phyloP scores from a whole-genome alignment of 257 asterid genomes.

The Prunella vulgaris region DNA sequence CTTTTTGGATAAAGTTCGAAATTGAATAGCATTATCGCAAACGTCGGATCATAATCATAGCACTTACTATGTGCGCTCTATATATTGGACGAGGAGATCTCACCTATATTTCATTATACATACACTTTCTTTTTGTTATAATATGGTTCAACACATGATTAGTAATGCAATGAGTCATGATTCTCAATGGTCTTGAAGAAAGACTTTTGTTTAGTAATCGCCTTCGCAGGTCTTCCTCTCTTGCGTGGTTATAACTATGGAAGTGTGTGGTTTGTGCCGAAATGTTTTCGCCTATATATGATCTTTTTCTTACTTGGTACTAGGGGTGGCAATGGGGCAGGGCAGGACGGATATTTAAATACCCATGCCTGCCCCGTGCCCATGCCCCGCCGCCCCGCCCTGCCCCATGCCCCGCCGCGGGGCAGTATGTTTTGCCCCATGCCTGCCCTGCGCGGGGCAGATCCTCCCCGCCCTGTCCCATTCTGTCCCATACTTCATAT shows the following conservation, averaged over 20 bases:
- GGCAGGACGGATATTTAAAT: no score
- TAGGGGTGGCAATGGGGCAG: no score
- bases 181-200: not conserved
- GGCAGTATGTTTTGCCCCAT: no score
- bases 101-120: not conserved
- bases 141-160: not conserved
- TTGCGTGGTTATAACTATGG: not conserved
- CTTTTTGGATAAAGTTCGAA: not conserved
- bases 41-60: constrained; percentile 5
- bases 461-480: no score
- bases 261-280: not conserved
- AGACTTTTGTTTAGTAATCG: not conserved
- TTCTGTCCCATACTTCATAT: no score
- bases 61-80: constrained; percentile 1
- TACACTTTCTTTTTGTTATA: not conserved
- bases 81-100: not conserved
- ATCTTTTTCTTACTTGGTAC: not conserved
- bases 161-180: not conserved
- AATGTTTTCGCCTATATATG: not conserved
- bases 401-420: no score
- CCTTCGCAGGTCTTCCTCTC: not conserved
- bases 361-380: no score
- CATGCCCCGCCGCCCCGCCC: no score
- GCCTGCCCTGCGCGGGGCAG: no score
- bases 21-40: constrained; percentile 5